Conservation (phyloP, 106 monocot species). For the Dendrobium chrysotoxum region DNA sequence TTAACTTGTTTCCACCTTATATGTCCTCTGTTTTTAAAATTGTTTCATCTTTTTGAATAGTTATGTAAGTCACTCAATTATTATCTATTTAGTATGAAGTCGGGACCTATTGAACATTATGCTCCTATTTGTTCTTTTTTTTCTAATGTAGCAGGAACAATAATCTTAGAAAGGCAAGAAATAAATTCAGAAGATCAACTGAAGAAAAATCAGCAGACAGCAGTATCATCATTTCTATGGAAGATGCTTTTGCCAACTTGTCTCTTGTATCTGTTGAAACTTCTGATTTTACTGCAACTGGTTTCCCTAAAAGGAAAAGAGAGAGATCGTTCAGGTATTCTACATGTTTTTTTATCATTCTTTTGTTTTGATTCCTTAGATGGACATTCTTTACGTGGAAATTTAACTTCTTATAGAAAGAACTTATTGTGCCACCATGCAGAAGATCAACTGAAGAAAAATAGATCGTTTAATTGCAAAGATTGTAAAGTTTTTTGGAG, state of each 20-base stretch:
- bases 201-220: slow-evolving; percentile 3
- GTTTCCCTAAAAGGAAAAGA: not conserved
- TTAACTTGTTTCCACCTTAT: not conserved
- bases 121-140: not conserved
- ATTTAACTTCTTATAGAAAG: not conserved
- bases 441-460: too few relatives aligned
- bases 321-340: slow-evolving; percentile 10
- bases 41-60: not conserved
- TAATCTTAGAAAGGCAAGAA: slow-evolving; percentile 9
- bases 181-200: slow-evolving; percentile 5
- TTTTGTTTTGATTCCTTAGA: not conserved
- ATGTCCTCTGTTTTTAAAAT: not conserved
- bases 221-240: not conserved
- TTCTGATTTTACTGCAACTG: slow-evolving; percentile 1
- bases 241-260: slow-evolving; percentile 4
- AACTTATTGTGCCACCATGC: not conserved
- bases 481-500: too few relatives aligned
- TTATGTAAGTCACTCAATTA: not conserved
- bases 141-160: slow-evolving; percentile 13
- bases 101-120: not conserved
- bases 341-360: not conserved
- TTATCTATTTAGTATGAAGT: not conserved
- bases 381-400: not conserved
- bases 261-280: not conserved
- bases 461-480: too few relatives aligned